Base-by-base conservation (phyloP, 306 rosid genomes). In the Dalbergia cochinchinensis region DNA sequence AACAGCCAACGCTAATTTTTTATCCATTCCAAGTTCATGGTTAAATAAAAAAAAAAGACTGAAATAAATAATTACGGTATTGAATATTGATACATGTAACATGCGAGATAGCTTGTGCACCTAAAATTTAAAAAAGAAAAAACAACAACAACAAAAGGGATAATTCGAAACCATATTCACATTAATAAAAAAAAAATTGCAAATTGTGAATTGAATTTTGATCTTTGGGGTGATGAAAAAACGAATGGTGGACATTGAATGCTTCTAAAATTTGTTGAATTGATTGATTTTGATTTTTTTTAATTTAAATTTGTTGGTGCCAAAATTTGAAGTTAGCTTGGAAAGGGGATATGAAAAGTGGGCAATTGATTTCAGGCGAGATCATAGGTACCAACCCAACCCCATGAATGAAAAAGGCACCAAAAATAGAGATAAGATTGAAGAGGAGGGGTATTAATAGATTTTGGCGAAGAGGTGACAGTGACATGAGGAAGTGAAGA, bases 221-320 rank as follows among this genome's bases (percentile, higher is more conserved):
- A 80, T 39, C 8, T 15, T 58, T 0, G 42, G 62, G 47, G 20
- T 45, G 7, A 19, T 48, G 78, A 11, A 35, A 57, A 41, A 71
- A 73, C 48, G 51, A 13, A 59, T 20, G 75, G 70, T 42, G 50
- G 82, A 33, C 11, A 82, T 70, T 63, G 15, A 70, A 71, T 69
- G 73, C 33, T 4, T 26, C 20, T 64, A 63, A 15, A 12, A 18
- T 71, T 11, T 16, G 19, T 22, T 22, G n/a, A 65, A 51, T 80
- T 72, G 1, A 73, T 7, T 37, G 31, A 41, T 39, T 18, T 39
- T 18, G 31, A 65, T 65, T 65, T 39, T 37, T 3, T 37, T 26
- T 26, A 0, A 22, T 26, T 26, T 26, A 1, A 7, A 22, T 14
- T 35, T 62, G 7, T 5, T 33, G 11, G 41, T 62, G 6, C 19